These are phyloP conservation scores for Candida oleophila DNA, from an alignment of 805 yeast genomes.

Conservation along the genomic window DNA sequence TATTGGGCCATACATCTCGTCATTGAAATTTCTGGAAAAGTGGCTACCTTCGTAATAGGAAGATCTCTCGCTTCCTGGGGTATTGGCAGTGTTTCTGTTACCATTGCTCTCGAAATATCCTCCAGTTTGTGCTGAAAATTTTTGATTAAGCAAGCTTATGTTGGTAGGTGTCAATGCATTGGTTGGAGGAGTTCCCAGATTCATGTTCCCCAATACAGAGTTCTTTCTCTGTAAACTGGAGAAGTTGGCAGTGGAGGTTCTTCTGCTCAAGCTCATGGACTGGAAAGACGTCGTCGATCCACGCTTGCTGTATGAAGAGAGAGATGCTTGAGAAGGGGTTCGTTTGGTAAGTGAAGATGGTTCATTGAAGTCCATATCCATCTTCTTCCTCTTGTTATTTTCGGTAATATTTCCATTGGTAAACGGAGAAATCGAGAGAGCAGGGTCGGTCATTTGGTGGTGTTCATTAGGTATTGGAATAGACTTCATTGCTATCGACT, in stretches of 20 bases:
- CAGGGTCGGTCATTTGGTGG: conserved; percentile 1
- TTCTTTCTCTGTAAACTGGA: conserved; percentile 10
- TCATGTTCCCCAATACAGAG: conserved; percentile 7
- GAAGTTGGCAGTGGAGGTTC: conserved; percentile 16
- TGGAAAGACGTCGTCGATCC: conserved; percentile 12
- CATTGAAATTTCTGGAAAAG: conserved; percentile 1
- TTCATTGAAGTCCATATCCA: conserved; percentile 20
- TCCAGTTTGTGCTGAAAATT: conserved; percentile 12
- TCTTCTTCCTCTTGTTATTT: conserved; percentile 41
- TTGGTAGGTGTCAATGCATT: conserved; percentile 24
- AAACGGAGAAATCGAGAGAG: conserved; percentile 6
- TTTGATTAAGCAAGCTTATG: conserved; percentile 21
- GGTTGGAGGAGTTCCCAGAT: conserved; percentile 9
- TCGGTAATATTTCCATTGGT: conserved; percentile 8
- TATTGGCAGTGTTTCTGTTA: background rate
- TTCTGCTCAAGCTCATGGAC: conserved; percentile 15
- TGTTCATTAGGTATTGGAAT: conserved; percentile 28
- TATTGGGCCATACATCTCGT: background rate
- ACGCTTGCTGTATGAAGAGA: conserved; percentile 14
- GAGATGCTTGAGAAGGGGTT: conserved; percentile 13
- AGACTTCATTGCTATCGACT: conserved; percentile 17
- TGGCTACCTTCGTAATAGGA: background rate
- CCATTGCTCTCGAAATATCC: conserved; percentile 18
- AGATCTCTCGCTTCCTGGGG: conserved; percentile 2
- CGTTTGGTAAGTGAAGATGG: conserved; percentile 21